phyloP scores from a whole-genome alignment of 495 filamentous ascomycete genomes.

The Bacidia rubella region DNA sequence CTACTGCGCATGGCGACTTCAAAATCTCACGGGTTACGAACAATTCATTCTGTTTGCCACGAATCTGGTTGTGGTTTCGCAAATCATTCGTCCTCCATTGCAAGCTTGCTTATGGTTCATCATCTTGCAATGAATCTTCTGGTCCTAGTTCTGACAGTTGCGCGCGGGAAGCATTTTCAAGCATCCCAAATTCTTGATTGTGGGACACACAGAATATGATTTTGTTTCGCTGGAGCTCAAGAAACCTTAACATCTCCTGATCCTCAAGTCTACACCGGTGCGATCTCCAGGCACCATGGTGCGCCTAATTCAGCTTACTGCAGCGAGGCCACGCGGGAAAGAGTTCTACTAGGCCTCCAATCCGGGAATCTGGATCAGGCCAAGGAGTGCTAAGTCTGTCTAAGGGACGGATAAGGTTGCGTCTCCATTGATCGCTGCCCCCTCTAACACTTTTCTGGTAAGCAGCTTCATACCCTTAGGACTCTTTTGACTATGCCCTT shows the following conservation, averaged over 20 bases:
- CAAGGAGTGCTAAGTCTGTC: neutral
- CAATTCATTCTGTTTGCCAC: too few relatives aligned
- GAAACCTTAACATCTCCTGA: neutral
- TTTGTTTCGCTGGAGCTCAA: neutral
- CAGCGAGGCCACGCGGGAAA: neutral
- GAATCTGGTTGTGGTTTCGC: too few relatives aligned
- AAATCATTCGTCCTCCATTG: too few relatives aligned
- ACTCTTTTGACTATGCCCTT: neutral
- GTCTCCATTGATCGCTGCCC: neutral
- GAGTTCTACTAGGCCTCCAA: neutral
- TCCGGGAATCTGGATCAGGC: neutral
- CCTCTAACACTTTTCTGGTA: neutral
- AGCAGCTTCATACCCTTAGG: neutral
- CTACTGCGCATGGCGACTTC: too few relatives aligned
- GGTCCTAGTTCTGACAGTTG: too few relatives aligned
- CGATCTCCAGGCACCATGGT: neutral
- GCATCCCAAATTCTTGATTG: neutral
- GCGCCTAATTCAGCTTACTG: neutral
- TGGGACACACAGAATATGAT: neutral
- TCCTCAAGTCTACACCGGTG: neutral
- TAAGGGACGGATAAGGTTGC: neutral
- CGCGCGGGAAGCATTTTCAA: neutral
- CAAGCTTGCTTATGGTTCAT: too few relatives aligned
- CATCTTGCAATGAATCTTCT: too few relatives aligned
- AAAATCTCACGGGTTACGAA: too few relatives aligned